Base-by-base conservation (phyloP, 768 basidiomycete species). In the Podaxis pistillaris region DNA sequence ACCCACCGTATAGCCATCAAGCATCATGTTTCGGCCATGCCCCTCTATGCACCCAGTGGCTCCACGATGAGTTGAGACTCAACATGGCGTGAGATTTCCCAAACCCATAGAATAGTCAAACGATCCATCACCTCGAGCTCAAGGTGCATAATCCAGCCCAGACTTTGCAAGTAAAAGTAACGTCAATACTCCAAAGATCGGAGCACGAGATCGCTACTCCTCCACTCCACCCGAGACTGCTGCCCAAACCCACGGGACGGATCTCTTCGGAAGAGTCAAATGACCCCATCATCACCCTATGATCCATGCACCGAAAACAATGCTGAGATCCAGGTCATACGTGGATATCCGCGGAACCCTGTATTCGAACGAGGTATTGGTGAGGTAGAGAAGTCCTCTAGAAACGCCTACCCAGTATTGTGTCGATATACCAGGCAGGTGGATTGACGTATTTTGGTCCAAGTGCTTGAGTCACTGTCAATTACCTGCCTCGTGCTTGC, bases 391-490 rank as follows among this genome's bases (percentile, higher is more conserved):
- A 46, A 22, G 44, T 30, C 56, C 28, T 46, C 56, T n/a, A 12
- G n/a, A 11, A 19, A 56, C 54, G 54, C 36, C 54, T 56, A 17
- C 22, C 38, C 37, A 56, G 4, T 38, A 38, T 40, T 2, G 36
- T 22, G 6, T 46, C 28, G 41, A 46, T 46, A 46, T 46, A 49
- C 36, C 46, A 26, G 57, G 49, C 49, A 60, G 11, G 13, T 49
- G 4, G 15, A 9, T 17, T 52, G 57, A 58, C 57, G 24, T 33
- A 9, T 46, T 58, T 44, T 36, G 46, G 54, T 50, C 33, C 46
- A 58, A 49, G 17, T 49, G 57, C 57, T 50, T 58, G 26, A 15
- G n/a, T 58, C 30, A 5, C 54, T 38, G 54, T 56, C 54, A 56
- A 19, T 40, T 24, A 49, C 15, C 19, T 3, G 36, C 54, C 57